Conservation (phyloP, 768 basidiomycete species). For the Polyporus arcularius region DNA sequence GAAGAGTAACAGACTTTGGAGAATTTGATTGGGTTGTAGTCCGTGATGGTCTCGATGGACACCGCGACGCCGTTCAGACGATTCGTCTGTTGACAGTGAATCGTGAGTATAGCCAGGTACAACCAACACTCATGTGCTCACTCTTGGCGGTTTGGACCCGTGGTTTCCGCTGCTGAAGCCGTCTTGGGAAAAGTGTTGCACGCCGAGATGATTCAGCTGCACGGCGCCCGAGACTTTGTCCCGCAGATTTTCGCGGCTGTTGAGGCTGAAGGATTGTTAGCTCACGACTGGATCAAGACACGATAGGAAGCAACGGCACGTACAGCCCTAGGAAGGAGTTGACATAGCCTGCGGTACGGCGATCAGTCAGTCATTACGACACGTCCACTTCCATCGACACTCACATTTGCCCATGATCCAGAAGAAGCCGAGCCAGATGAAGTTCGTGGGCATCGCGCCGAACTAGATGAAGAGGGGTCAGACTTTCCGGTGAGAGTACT, state of each 20-base stretch:
- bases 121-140: too few relatives aligned
- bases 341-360: constrained; percentile 43
- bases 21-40: constrained; percentile 11
- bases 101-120: too few relatives aligned
- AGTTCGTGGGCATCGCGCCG: constrained; percentile 43
- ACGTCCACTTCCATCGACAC: constrained; percentile 12
- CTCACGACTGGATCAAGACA: background rate
- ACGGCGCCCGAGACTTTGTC: constrained; percentile 31
- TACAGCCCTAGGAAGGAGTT: constrained; percentile 54
- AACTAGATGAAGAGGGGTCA: constrained; percentile 8
- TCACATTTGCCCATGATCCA: constrained; percentile 54
- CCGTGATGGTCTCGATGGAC: constrained; percentile 23
- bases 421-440: constrained; percentile 51
- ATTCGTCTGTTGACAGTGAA: background rate
- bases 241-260: constrained; percentile 48
- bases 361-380: background rate
- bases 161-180: background rate
- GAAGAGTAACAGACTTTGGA: background rate
- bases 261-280: constrained; percentile 35
- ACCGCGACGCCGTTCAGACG: constrained; percentile 18
- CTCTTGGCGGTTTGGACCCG: too few relatives aligned
- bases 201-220: constrained; percentile 14
- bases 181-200: constrained; percentile 8
- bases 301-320: constrained; percentile 19
- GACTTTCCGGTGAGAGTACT: background rate